phyloP scores from a whole-genome alignment of 371 early-diverging fungal genomes.

The Syncephalastrum monosporum region DNA sequence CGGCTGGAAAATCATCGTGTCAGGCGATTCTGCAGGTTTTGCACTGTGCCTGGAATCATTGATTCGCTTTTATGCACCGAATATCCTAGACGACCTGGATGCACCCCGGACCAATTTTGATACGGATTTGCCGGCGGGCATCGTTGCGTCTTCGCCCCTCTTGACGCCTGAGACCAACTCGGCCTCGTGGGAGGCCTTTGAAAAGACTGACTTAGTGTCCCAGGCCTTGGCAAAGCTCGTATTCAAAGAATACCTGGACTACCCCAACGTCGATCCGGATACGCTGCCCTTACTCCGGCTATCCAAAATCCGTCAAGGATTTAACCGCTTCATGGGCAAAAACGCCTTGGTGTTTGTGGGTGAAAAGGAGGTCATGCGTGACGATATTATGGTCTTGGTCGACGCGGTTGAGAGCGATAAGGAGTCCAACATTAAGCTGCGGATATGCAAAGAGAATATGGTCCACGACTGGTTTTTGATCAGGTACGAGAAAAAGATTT shows the following conservation, averaged over 20 bases:
- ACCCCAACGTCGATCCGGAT: constrained; percentile 22
- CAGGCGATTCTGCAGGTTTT: constrained; percentile 42
- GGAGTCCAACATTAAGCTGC: constrained; percentile 21
- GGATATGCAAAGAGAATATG: constrained; percentile 28
- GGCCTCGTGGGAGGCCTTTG: constrained; percentile 27
- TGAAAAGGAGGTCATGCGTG: constrained; percentile 38
- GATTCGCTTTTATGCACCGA: constrained; percentile 28
- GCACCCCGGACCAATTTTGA: constrained; percentile 22
- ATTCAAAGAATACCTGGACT: constrained; percentile 33
- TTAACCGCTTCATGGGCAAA: constrained; percentile 32
- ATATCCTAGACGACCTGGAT: constrained; percentile 16
- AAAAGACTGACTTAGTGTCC: constrained; percentile 29
- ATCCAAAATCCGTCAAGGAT: constrained; percentile 14
- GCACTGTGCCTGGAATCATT: constrained; percentile 31
- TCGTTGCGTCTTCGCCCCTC: constrained; percentile 32
- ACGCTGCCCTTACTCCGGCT: constrained; percentile 27
- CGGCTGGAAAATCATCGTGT: constrained; percentile 31
- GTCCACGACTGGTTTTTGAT: constrained; percentile 45
- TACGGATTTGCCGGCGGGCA: constrained; percentile 31
- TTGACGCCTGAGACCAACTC: constrained; percentile 28
- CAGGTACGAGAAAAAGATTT: too few relatives aligned
- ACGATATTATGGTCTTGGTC: constrained; percentile 27
- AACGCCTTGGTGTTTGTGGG: constrained; percentile 35
- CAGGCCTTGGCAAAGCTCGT: constrained; percentile 23
- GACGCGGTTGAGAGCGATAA: constrained; percentile 11